Evolutionary conservation across 108 stramenopile genomes (phyloP), one percentile per base, ranked within the genome.

Genomic region (Cyclotella kingstonii): DNA sequence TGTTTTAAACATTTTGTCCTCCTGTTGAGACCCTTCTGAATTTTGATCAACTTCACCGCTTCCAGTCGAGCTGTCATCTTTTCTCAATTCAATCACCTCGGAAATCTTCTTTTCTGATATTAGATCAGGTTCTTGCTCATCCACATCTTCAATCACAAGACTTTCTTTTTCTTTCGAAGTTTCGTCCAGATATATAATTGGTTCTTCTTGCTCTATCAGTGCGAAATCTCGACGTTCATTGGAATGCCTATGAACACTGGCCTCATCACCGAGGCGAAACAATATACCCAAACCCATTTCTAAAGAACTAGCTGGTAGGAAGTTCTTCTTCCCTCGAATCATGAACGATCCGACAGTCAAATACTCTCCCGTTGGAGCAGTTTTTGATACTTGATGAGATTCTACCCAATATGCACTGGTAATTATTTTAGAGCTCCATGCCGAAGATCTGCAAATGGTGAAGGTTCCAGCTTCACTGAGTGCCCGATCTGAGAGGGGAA

Each of bases 321-420:
- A 96, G 69, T 96, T 96, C 81, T 97, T 98, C 73, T 88, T 92
- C 4, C 96, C 98, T 25, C 95, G 82, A 70, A 99, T 86, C 96
- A 97, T 97, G 70, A 98, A 98, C 17, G 89, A 87, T 6, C 98
- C 98, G 2, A 96, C 96, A 4, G 95, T 78, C 35, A 98, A 78
- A 71, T 95, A 98, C 79, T 98, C 96, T 27, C 98, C 98, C 12
- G 95, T 80, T 2, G 95, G 98, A 22, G 96, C 98, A 3, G 93
- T 96, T 68, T 98, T 98, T 76, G 82, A 84, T 1, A 98, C 96
- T 73, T 98, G 95, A 36, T 85, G 82, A 23, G 97, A 87, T 66
- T 89, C 81, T 11, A 96, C 97, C 95, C 97, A 96, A 85, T 91
- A 95, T 6, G 94, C 93, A 49, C 77, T 81, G 21, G 91, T 93